Evolutionary conservation across 1,284 basidiomycete genomes (phyloP).

Genomic region (Puccinia polysora): DNA sequence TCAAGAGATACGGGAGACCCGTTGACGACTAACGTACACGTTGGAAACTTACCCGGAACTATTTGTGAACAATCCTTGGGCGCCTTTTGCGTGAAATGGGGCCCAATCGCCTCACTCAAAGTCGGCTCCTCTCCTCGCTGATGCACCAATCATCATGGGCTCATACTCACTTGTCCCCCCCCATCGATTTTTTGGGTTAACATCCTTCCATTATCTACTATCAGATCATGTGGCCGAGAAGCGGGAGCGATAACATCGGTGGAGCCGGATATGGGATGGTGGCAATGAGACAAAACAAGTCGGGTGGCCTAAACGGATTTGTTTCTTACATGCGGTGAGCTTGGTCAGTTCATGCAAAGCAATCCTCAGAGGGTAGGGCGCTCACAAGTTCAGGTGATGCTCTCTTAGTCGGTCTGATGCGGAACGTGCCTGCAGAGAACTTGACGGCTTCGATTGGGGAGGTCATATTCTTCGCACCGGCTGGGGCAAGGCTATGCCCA

Average conservation of each 20-base stretch:
- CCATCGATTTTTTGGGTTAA: neutral
- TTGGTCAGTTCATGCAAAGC: too few relatives aligned
- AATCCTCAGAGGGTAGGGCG: neutral
- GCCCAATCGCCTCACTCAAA: slow-evolving; percentile 51
- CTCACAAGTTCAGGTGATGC: neutral
- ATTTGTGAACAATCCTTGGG: slow-evolving; percentile 49
- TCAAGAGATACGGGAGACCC: slow-evolving; percentile 49
- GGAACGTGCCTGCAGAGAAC: slow-evolving; percentile 74
- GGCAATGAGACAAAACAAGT: slow-evolving; percentile 63
- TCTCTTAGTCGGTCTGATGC: slow-evolving; percentile 66
- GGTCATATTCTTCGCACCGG: slow-evolving; percentile 76
- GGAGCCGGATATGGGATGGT: slow-evolving; percentile 66
- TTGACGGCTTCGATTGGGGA: slow-evolving; percentile 88
- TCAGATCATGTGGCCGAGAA: slow-evolving; percentile 49
- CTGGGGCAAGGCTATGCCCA: slow-evolving; percentile 90
- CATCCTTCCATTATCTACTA: neutral
- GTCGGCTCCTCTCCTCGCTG: slow-evolving; percentile 26
- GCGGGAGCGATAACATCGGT: slow-evolving; percentile 46
- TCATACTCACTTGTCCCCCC: slow-evolving; percentile 29
- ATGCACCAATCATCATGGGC: slow-evolving; percentile 55
- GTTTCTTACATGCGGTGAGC: slow-evolving; percentile 90
- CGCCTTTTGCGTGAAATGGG: slow-evolving; percentile 50
- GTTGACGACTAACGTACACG: slow-evolving; percentile 51
- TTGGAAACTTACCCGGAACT: slow-evolving; percentile 49
- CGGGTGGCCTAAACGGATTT: slow-evolving; percentile 77